Conservation (phyloP, 306 rosid genomes). For the Spatholobus suberectus region DNA sequence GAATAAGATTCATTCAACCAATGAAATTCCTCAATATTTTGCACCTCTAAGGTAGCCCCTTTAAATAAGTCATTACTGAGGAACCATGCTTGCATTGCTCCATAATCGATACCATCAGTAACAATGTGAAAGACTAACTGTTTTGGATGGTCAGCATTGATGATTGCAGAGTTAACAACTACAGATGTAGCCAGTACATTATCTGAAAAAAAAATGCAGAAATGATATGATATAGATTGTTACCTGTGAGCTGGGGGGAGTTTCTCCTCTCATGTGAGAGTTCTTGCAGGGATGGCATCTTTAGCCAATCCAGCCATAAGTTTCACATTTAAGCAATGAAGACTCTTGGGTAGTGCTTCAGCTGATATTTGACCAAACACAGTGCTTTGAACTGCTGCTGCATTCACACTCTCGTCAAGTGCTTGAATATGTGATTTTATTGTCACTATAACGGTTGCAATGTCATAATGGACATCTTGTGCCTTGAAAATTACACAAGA, state of each 20-base stretch:
- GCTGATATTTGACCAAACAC: slow-evolving; percentile 83
- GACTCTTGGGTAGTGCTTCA: slow-evolving; percentile 87
- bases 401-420: slow-evolving; percentile 85
- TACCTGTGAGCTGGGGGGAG: slow-evolving; percentile 72
- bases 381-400: slow-evolving; percentile 77
- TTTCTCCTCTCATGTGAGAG: slow-evolving; percentile 61
- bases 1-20: slow-evolving; percentile 86
- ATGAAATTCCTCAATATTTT: slow-evolving; percentile 72
- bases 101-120: slow-evolving; percentile 68
- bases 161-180: slow-evolving; percentile 82
- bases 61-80: slow-evolving; percentile 74
- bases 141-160: slow-evolving; percentile 76
- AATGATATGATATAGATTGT: slow-evolving; percentile 82
- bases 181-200: slow-evolving; percentile 80
- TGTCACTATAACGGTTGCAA: slow-evolving; percentile 89
- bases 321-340: slow-evolving; percentile 81
- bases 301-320: slow-evolving; percentile 83
- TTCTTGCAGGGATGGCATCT: slow-evolving; percentile 53
- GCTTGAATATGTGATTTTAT: slow-evolving; percentile 96
- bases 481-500: slow-evolving; percentile 84
- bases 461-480: slow-evolving; percentile 83
- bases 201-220: slow-evolving; percentile 95
- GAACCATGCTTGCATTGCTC: slow-evolving; percentile 90
- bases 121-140: slow-evolving; percentile 87
- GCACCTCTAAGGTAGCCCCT: slow-evolving; percentile 82